These are phyloP conservation scores for Calonectria multiphialidica DNA, from an alignment of 2,329 filamentous ascomycete species.

Conservation along the genomic window DNA sequence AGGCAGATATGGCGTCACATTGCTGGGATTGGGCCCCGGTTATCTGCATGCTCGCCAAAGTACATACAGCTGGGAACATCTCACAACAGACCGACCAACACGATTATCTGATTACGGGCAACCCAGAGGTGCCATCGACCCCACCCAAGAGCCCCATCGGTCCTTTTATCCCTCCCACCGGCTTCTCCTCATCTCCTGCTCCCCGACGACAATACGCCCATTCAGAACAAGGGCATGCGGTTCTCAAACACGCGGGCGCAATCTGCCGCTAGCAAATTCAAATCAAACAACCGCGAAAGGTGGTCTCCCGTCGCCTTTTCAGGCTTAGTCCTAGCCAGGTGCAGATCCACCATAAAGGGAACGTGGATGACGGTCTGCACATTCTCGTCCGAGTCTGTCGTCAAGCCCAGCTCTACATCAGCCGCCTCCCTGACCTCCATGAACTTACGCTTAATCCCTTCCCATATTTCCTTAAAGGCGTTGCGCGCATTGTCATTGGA, in stretches of 20 bases:
- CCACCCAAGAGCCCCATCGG: too few relatives aligned
- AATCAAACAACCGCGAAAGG: slow-evolving; percentile 49
- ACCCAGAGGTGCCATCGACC: too few relatives aligned
- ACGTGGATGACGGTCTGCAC: slow-evolving; percentile 41
- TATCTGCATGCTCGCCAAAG: background rate
- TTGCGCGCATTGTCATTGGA: background rate
- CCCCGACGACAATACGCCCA: background rate
- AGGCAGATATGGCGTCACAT: background rate
- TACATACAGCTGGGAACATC: background rate
- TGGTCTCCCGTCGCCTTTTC: slow-evolving; percentile 49
- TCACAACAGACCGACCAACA: background rate
- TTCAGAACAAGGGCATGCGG: background rate
- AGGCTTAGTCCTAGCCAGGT: slow-evolving; percentile 50
- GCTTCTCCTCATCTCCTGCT: background rate
- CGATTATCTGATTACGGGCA: background rate
- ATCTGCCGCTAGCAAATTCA: slow-evolving; percentile 50
- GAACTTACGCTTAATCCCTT: background rate
- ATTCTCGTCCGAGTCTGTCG: background rate
- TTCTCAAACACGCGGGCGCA: slow-evolving; percentile 34
- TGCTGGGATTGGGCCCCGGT: background rate
- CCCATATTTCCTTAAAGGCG: background rate
- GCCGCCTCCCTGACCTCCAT: background rate
- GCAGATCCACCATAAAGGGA: slow-evolving; percentile 53
- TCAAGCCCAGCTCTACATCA: background rate
- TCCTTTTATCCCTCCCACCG: background rate